Percentiles rank a stretch among this genome's conserved stretches.
Evolutionary conservation across 1,139 yeast species (phyloP).

Genomic region (Taiozyma sp.): DNA sequence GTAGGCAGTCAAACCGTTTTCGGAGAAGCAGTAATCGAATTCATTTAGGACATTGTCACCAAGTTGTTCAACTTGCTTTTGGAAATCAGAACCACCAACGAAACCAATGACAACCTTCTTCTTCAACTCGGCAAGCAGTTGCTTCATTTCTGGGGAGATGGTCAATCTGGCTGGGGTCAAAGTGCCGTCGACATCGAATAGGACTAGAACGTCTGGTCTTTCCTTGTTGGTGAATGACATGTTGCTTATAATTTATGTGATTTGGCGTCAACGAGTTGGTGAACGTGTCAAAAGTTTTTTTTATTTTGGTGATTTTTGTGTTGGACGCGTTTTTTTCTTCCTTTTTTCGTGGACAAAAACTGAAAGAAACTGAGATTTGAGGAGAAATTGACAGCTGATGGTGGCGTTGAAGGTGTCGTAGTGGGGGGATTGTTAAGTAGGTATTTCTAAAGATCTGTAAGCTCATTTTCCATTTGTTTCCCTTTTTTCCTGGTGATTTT

Average conservation of each 20-base stretch:
- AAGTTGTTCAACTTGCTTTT: slow-evolving; percentile 93
- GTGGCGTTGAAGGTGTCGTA: neutral
- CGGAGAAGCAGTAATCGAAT: slow-evolving; percentile 95
- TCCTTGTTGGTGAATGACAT: slow-evolving; percentile 34
- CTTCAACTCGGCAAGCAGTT: slow-evolving; percentile 69
- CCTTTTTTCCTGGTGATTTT: neutral
- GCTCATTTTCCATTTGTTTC: too few species aligned
- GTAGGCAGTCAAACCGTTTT: slow-evolving; percentile 97
- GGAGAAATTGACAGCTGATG: neutral
- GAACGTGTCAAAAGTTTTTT: neutral
- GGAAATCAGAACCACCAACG: slow-evolving; percentile 96
- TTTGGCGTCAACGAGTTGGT: neutral
- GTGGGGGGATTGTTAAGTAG: too few species aligned
- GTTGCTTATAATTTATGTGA: neutral
- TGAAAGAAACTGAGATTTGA: neutral
- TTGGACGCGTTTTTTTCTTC: neutral
- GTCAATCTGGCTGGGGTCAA: slow-evolving; percentile 93
- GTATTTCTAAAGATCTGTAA: too few species aligned
- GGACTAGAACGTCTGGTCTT: slow-evolving; percentile 49
- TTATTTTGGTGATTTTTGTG: neutral
- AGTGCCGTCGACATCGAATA: slow-evolving; percentile 98
- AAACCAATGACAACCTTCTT: slow-evolving; percentile 92
- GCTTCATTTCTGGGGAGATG: slow-evolving; percentile 76
- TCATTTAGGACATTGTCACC: slow-evolving; percentile 73
- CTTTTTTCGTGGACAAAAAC: neutral